Base-by-base conservation (phyloP, 306 rosid genomes). In the Sophora flavescens region DNA sequence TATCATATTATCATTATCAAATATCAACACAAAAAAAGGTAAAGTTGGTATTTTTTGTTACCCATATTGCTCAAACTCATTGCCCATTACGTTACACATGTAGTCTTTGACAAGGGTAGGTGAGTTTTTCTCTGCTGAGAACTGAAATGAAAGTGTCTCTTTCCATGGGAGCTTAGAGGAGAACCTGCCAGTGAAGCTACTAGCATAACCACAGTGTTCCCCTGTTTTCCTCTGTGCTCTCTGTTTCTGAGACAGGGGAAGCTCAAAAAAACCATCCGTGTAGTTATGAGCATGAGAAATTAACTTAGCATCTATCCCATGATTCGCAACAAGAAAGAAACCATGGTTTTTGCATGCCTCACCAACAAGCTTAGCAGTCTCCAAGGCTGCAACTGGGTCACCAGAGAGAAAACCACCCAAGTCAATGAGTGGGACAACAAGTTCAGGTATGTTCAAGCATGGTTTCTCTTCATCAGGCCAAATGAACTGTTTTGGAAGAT, bases 401-500 rank as follows among this genome's bases (percentile, higher is more conserved):
- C 91, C 88, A 0, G 96, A 83, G 47, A 92, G 84, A 68, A 96
- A 96, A 0, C 88, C 87, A 0, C 78, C 69, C 57, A 92, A 60
- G 84, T 96, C 91, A 52, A 96, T 78, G 26, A 83, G 81, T 14
- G 98, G 94, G 64, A 91, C 97, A 30, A 63, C 68, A 5, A 96
- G 92, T 15, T 91, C 93, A 0, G 91, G 88, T 3, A 81, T 84
- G 14, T 80, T 39, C 8, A 64, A 30, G 70, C 84, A 72, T 9
- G 96, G 99, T 68, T 87, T 92, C 32, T 96, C 99, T 3, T 87
- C 81, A 54, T 96, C 99, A 0, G 98, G 98, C 99, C 99, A 96
- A 33, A 92, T 86, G 80, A 92, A 96, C 36, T 96, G 93, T 7
- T 45, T n/a, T 6, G 99, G 99, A 7, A 96, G 87, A 61, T 80